Evolutionary conservation across 1,284 basidiomycete genomes (phyloP), one percentile per base, ranked within the genome.

Genomic region (Veloboletus limbatus): DNA sequence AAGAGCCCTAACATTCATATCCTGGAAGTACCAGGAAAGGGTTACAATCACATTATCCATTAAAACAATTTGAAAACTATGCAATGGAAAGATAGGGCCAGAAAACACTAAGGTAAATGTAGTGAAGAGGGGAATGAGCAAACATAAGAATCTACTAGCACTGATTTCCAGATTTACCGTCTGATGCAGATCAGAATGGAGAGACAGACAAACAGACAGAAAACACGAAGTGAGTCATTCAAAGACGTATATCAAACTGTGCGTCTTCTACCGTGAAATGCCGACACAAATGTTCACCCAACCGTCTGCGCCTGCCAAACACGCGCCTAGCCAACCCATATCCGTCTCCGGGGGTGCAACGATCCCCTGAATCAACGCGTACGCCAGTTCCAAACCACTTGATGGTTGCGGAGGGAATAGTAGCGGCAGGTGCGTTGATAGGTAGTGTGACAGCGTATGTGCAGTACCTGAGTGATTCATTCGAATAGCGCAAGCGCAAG

Each of bases 201-300:
- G 17, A 43, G 16, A 32, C 25, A 17, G 5, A 24, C 21, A 33
- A 8, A n/a, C n/a, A n/a, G n/a, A n/a, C n/a, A n/a, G n/a, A n/a
- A n/a, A n/a, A n/a, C n/a, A n/a, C n/a, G n/a, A n/a, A n/a, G n/a
- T n/a, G n/a, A n/a, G n/a, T n/a, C n/a, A 24, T n/a, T 16, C 26
- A 4, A 27, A 24, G 17, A 37, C n/a, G 16, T 17, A 17, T 40
- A 18, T 18, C 25, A 18, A 32, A 11, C 11, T 11, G 27, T 42
- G 27, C 9, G 16, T 28, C 34, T 39, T 40, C 53, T 67, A 64
- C 33, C 65, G 62, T 31, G 56, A 51, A 21, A 90, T 68, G 32
- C 87, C 86, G 31, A 95, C 73, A 56, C 91, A 93, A 41, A 96
- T 76, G 57, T 88, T 86, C 21, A 97, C 75, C 95, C 95, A 98